Conservation (phyloP, 371 early-diverging fungal genomes). For the Apophysomyces trapeziformis region DNA sequence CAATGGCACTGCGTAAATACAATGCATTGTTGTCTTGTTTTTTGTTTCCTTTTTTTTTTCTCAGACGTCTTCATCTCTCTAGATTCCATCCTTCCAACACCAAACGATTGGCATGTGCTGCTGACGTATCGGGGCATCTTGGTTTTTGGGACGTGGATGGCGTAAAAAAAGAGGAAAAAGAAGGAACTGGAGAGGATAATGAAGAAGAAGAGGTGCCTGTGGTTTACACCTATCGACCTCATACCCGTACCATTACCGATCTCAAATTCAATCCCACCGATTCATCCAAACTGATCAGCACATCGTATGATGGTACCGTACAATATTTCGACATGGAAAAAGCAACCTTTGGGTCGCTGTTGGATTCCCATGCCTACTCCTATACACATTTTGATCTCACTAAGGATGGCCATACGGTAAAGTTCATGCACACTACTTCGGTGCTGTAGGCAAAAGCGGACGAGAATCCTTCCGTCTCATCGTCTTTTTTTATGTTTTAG, state of each 20-base stretch:
- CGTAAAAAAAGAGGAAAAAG: slow-evolving; percentile 40
- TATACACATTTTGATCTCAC: slow-evolving; percentile 53
- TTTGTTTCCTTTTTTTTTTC: slow-evolving; percentile 13
- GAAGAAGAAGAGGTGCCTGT: slow-evolving; percentile 55
- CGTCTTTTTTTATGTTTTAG: slow-evolving; percentile 12
- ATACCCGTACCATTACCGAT: slow-evolving; percentile 57
- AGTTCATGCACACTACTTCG: background rate
- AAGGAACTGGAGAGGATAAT: slow-evolving; percentile 27
- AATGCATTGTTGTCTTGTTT: background rate
- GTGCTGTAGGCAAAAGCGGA: too few relatives aligned
- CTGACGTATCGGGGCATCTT: slow-evolving; percentile 66
- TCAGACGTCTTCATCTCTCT: slow-evolving; percentile 2
- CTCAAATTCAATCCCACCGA: slow-evolving; percentile 59
- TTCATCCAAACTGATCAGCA: slow-evolving; percentile 54
- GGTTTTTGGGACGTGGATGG: slow-evolving; percentile 72
- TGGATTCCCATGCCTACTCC: slow-evolving; percentile 30
- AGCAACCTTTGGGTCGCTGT: slow-evolving; percentile 52
- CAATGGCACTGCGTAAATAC: slow-evolving; percentile 43
- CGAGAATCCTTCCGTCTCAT: background rate
- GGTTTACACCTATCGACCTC: slow-evolving; percentile 63
- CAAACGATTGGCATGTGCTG: slow-evolving; percentile 64
- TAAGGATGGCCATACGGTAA: slow-evolving; percentile 46
- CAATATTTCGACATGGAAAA: slow-evolving; percentile 65
- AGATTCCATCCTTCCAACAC: slow-evolving; percentile 68
- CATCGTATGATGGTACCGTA: slow-evolving; percentile 72